Conservation (phyloP, 768 basidiomycete species). For the Leucocoprinus sp. region DNA sequence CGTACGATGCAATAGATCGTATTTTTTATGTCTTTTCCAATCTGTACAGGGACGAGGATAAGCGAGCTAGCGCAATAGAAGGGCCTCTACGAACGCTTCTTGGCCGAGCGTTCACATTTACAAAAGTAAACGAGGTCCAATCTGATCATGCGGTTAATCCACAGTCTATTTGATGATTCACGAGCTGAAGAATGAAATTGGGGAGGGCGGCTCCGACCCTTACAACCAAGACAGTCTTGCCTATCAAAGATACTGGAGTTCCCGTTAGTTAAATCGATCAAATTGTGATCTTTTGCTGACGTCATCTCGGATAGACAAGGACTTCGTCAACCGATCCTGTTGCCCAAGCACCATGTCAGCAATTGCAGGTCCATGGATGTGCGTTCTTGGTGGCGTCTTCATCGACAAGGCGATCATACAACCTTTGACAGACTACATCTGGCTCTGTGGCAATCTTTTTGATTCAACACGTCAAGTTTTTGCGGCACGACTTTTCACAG, state of each 20-base stretch:
- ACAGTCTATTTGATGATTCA: neutral
- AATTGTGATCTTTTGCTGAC: neutral
- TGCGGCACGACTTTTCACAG: no score
- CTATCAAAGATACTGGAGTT: conserved; percentile 7
- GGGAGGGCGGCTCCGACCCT: neutral
- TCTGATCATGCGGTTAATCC: neutral
- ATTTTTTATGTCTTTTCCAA: conserved; percentile 13
- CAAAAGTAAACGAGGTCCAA: neutral
- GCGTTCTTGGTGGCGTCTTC: conserved; percentile 25
- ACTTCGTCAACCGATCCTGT: conserved; percentile 14
- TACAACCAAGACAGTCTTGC: conserved; percentile 9
- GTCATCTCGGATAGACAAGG: conserved; percentile 11
- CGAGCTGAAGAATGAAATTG: neutral
- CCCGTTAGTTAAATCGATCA: neutral
- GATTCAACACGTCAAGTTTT: conserved; percentile 12
- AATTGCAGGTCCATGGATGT: conserved; percentile 24
- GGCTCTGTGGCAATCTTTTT: conserved; percentile 18
- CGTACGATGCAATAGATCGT: neutral
- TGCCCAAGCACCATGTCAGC: conserved; percentile 27
- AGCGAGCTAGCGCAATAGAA: neutral
- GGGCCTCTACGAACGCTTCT: neutral
- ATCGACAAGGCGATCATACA: conserved; percentile 21
- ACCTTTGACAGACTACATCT: conserved; percentile 25
- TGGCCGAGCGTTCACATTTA: neutral
- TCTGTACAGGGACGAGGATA: neutral